Conservation (phyloP, 1,139 yeast genomes). For the Debaryomyces robertsiae region DNA sequence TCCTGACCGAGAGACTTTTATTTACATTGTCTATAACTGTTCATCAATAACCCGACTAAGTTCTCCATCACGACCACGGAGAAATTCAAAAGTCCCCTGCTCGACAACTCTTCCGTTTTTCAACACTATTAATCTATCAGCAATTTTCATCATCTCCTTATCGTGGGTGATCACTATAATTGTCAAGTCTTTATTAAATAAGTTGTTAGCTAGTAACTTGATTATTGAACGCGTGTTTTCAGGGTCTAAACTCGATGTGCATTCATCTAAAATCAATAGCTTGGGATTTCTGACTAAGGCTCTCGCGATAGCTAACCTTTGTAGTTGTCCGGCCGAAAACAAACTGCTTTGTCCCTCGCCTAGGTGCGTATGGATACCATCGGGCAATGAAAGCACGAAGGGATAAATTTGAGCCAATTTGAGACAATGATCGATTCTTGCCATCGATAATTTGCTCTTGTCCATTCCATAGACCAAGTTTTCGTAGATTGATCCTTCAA, state of each 20-base stretch:
- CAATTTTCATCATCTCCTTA: constrained; percentile 52
- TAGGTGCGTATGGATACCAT: constrained; percentile 58
- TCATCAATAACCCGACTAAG: too few relatives aligned
- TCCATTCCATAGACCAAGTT: constrained; percentile 66
- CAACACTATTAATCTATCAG: constrained; percentile 46
- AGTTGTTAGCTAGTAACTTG: constrained; percentile 39
- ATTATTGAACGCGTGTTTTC: constrained; percentile 47
- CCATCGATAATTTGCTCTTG: constrained; percentile 25
- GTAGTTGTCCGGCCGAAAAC: constrained; percentile 82
- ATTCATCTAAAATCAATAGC: constrained; percentile 72
- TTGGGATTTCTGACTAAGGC: constrained; percentile 66
- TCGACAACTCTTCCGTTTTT: constrained; percentile 48
- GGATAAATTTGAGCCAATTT: constrained; percentile 50
- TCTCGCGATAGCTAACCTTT: constrained; percentile 73
- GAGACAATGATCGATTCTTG: constrained; percentile 44
- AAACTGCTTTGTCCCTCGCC: constrained; percentile 51
- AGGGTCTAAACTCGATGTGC: constrained; percentile 77
- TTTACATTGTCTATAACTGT: too few relatives aligned
- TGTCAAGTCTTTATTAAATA: constrained; percentile 34
- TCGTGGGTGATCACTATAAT: constrained; percentile 63
- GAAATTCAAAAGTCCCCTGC: constrained; percentile 20
- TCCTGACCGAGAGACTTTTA: background rate
- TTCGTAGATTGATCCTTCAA: constrained; percentile 67
- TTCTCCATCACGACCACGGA: background rate
- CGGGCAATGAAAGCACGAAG: constrained; percentile 54